Conservation (phyloP, 179 eudicot species). For the Silene noctiflora region DNA sequence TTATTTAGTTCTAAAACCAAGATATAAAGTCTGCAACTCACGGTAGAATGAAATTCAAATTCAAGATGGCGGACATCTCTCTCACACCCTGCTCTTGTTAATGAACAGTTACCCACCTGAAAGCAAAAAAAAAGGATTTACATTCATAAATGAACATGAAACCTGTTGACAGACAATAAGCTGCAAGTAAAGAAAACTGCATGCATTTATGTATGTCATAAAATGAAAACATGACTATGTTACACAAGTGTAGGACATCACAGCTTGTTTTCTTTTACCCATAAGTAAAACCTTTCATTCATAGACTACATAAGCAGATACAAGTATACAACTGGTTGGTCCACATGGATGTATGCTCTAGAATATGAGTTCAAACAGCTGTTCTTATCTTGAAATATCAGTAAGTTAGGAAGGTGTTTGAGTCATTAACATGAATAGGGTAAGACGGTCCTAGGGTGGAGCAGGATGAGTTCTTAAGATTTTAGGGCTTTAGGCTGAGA, state of each 20-base stretch:
- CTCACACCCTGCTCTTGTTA: constrained; percentile 53
- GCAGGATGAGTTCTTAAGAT: not conserved
- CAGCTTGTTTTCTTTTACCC: not conserved
- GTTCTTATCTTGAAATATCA: not conserved
- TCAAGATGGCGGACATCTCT: constrained; percentile 94
- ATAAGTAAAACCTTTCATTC: not conserved
- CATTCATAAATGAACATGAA: constrained; percentile 17
- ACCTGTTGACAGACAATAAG: not conserved
- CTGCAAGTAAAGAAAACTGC: not conserved
- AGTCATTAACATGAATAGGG: not conserved
- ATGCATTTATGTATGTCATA: not conserved
- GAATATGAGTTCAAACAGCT: not conserved
- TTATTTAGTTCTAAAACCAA: not conserved
- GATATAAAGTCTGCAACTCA: constrained; percentile 36
- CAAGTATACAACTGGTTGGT: not conserved
- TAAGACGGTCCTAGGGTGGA: not conserved
- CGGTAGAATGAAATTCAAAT: constrained; percentile 63
- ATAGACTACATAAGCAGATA: not conserved
- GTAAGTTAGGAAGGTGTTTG: not conserved
- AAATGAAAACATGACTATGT: not conserved
- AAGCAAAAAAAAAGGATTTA: constrained; percentile 25
- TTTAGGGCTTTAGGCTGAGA: too few species aligned
- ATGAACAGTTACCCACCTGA: constrained; percentile 52
- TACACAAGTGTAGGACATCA: not conserved
- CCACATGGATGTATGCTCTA: constrained; percentile 4